These are phyloP conservation scores for Penicillium verhagenii DNA, from an alignment of 495 filamentous ascomycete species.

Conservation along the genomic window DNA sequence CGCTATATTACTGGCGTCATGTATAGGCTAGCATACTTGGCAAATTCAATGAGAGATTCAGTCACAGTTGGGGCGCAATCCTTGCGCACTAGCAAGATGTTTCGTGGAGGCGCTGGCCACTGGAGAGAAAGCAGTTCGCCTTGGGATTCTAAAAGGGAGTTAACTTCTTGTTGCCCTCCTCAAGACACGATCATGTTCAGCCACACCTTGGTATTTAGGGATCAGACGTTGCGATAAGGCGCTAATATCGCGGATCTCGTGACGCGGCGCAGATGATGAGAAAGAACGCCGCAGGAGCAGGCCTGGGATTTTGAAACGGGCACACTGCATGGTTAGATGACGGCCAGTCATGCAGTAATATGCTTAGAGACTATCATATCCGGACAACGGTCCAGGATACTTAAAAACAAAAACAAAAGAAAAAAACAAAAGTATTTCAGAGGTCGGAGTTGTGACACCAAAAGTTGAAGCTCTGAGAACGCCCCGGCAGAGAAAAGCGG, in stretches of 20 bases:
- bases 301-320: conserved; percentile 6
- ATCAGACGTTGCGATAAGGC: conserved; percentile 40
- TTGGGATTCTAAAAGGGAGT: conserved; percentile 45
- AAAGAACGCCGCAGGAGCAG: conserved; percentile 30
- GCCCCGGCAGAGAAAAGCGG: conserved; percentile 2
- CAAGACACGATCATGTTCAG: conserved; percentile 2
- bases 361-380: neutral
- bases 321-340: conserved; percentile 16
- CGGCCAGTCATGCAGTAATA: neutral
- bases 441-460: neutral
- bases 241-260: conserved; percentile 44
- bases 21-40: conserved; percentile 47
- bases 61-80: conserved; percentile 69
- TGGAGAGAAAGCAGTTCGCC: conserved; percentile 74
- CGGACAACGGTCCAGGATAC: neutral
- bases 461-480: too few relatives aligned
- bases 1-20: neutral
- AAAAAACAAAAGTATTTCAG: neutral
- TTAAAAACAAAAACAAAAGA: neutral
- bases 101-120: conserved; percentile 87
- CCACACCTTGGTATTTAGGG: conserved; percentile 54
- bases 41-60: conserved; percentile 71
- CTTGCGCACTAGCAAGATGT: conserved; percentile 89
- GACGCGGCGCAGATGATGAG: conserved; percentile 35
- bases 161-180: neutral